A percentile compares a stretch with the other conserved stretches of the same genome.
phyloP scores from a whole-genome alignment of 2,329 filamentous ascomycete genomes.

The Arthrinium puccinioides region DNA sequence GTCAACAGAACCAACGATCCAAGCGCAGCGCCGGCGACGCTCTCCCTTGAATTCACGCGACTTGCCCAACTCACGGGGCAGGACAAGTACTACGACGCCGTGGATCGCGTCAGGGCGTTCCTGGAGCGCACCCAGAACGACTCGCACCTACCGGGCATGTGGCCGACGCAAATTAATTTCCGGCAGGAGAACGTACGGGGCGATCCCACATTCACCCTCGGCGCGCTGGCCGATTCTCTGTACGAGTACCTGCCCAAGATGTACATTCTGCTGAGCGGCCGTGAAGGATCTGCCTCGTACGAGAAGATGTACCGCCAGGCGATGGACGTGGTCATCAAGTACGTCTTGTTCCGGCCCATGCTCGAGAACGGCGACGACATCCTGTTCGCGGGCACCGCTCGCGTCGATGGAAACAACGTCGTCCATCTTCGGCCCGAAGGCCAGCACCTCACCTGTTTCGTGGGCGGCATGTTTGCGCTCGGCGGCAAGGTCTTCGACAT shows the following conservation, averaged over 20 bases:
- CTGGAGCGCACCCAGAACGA: conserved; percentile 61
- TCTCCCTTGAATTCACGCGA: conserved; percentile 64
- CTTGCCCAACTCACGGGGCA: conserved; percentile 63
- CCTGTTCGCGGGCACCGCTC: conserved; percentile 35
- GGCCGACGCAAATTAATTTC: conserved; percentile 59
- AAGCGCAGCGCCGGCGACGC: conserved; percentile 42
- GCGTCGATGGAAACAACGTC: not conserved
- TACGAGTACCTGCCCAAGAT: conserved; percentile 58
- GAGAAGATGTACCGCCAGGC: conserved; percentile 55
- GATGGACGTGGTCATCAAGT: conserved; percentile 50
- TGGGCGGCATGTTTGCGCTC: conserved; percentile 40
- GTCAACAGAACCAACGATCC: too few species aligned
- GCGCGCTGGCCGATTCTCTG: conserved; percentile 46
- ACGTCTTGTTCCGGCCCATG: conserved; percentile 66
- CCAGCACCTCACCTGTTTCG: conserved; percentile 41
- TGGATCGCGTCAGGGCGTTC: conserved; percentile 64
- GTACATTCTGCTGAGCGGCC: conserved; percentile 59
- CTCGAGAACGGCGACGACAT: conserved; percentile 54
- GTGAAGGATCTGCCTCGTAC: conserved; percentile 46
- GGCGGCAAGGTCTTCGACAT: conserved; percentile 36
- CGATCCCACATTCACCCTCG: conserved; percentile 41
- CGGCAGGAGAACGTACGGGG: conserved; percentile 35
- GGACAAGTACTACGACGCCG: conserved; percentile 66
- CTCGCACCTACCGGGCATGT: conserved; percentile 68
- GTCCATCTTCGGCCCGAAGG: not conserved